Evolutionary conservation across 139 green algal genomes (phyloP).

Genomic region (Bryopsis sp.): DNA sequence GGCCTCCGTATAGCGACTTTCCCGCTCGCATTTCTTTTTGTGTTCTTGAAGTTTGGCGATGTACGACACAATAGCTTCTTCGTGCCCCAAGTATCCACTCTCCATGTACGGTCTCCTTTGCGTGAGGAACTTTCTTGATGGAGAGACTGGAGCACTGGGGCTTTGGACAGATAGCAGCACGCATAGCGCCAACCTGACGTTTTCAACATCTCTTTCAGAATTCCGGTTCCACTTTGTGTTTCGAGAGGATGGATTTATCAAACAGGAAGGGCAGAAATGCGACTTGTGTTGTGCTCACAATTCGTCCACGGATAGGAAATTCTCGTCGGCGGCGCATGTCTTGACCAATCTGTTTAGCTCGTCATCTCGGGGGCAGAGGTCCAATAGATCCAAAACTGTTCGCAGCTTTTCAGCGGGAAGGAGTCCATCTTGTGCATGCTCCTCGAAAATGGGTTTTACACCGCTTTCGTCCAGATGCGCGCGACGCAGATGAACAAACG

Average conservation of each 20-base stretch:
- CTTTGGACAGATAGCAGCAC: neutral
- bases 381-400: too few species aligned
- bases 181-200: neutral
- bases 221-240: neutral
- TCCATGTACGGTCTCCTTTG: neutral
- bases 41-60: slow-evolving; percentile 37
- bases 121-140: neutral
- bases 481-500: too few species aligned
- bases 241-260: too few species aligned
- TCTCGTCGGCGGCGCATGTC: neutral
- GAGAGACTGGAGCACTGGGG: neutral
- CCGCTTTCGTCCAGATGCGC: too few species aligned
- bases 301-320: neutral
- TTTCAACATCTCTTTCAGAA: neutral
- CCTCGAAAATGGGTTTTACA: too few species aligned
- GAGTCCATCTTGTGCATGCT: too few species aligned
- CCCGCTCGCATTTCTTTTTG: slow-evolving; percentile 23
- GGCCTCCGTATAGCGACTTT: slow-evolving; percentile 13
- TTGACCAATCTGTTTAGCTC: neutral
- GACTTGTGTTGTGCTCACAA: neutral
- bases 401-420: too few species aligned
- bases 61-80: slow-evolving; percentile 35
- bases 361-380: too few species aligned
- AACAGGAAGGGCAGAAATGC: too few species aligned
- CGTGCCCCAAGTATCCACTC: slow-evolving; percentile 22